phyloP scores from a whole-genome alignment of 257 asterid genomes.

The Solanum pinnatisectum region DNA sequence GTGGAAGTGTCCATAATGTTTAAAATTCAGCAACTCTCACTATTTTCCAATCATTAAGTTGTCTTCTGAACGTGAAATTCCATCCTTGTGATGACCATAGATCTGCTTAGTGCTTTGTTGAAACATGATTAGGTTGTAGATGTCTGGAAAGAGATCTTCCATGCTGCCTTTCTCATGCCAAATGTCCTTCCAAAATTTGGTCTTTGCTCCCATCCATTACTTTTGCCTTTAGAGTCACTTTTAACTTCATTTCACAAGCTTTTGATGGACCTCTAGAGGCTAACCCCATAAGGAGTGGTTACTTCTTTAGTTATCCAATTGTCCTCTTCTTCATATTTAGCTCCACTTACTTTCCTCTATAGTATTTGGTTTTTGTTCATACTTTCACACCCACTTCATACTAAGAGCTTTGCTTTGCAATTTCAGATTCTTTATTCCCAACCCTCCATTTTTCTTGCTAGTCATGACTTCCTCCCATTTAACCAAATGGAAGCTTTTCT shows the following conservation, averaged over 20 bases:
- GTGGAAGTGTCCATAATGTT: neutral
- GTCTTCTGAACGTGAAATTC: neutral
- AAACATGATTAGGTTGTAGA: neutral
- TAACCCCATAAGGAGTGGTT: neutral
- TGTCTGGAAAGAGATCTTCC: neutral
- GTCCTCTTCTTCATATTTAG: neutral
- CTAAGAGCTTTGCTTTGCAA: neutral
- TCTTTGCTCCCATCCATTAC: neutral
- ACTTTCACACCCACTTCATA: neutral
- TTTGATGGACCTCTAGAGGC: neutral
- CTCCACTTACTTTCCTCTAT: neutral
- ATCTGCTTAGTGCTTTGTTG: neutral
- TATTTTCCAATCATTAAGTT: neutral
- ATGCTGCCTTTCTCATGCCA: neutral
- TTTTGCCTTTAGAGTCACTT: neutral
- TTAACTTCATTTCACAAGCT: neutral
- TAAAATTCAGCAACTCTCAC: neutral
- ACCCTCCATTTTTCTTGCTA: neutral
- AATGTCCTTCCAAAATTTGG: neutral
- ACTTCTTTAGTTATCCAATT: neutral
- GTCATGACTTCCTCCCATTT: neutral
- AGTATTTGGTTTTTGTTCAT: neutral
- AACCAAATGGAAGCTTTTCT: neutral
- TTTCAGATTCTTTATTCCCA: neutral
- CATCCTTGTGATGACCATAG: neutral